A percentile compares a stretch with the other conserved stretches of the same genome.
phyloP scores from a whole-genome alignment of 148 eudicot genomes.

The Rhododendron molle region DNA sequence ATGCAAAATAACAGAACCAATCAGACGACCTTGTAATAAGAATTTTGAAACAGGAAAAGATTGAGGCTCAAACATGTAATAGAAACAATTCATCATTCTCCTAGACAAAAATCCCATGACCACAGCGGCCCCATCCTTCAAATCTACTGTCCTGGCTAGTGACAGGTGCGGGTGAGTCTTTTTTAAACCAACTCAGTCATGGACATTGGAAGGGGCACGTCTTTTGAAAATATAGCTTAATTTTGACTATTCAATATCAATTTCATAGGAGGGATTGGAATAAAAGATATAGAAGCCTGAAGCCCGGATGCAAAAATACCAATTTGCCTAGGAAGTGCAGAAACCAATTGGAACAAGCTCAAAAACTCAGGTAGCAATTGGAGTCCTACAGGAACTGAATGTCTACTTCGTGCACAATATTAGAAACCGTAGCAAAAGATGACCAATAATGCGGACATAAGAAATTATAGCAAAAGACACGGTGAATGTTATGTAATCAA shows the following conservation, averaged over 20 bases:
- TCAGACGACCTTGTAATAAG: conserved; percentile 9
- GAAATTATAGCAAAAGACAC: not conserved
- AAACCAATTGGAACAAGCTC: not conserved
- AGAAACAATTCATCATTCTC: not conserved
- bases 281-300: not conserved
- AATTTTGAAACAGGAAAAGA: not conserved
- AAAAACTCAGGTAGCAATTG: not conserved
- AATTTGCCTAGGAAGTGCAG: not conserved
- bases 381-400: not conserved
- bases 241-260: not conserved
- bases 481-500: not conserved
- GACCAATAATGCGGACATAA: not conserved
- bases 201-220: not conserved
- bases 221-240: not conserved
- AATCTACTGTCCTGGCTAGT: not conserved
- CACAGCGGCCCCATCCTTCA: not conserved
- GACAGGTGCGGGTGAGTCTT: not conserved
- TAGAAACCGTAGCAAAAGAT: too few species aligned
- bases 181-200: not conserved
- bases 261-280: not conserved
- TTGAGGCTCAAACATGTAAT: not conserved
- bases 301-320: not conserved
- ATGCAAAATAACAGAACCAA: conserved; percentile 15
- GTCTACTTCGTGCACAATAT: not conserved
- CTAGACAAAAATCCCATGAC: not conserved